Percentiles rank a stretch among this genome's conserved stretches.
These are phyloP conservation scores for Mucor indicus DNA, from an alignment of 371 early-diverging fungal genomes.

Conservation along the genomic window DNA sequence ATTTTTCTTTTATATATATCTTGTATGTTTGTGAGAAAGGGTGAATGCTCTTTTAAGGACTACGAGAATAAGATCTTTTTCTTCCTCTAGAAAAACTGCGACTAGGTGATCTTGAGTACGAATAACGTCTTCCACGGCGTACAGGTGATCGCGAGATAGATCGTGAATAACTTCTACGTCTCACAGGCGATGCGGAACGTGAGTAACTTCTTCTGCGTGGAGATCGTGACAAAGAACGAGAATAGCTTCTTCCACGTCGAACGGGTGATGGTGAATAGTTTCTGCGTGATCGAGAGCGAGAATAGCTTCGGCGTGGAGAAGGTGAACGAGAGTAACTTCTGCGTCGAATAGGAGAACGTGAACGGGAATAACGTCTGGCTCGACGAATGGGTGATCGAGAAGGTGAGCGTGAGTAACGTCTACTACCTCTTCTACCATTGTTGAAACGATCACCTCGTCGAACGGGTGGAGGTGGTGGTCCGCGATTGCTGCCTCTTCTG, in stretches of 20 bases:
- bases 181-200: no score
- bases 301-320: no score
- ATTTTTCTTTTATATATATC: no score
- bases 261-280: no score
- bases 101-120: conserved; percentile 33
- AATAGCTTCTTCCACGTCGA: no score
- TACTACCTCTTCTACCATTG: conserved; percentile 12
- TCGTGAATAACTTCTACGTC: conserved; percentile 30
- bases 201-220: no score
- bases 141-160: conserved; percentile 22
- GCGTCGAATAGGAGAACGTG: no score
- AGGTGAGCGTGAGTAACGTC: conserved; percentile 24
- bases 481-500: conserved; percentile 16
- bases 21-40: no score
- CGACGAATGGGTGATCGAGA: conserved; percentile 25
- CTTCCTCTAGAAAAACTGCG: conserved; percentile 36
- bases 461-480: neutral
- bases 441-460: conserved; percentile 17
- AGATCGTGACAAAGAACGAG: no score
- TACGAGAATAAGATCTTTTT: conserved; percentile 19
- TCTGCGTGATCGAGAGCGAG: no score
- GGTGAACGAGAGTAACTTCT: no score
- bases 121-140: conserved; percentile 26
- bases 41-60: no score
- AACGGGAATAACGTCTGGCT: conserved; percentile 33